Base-by-base conservation (phyloP, 768 basidiomycete genomes). In the Sarcodon sp. region DNA sequence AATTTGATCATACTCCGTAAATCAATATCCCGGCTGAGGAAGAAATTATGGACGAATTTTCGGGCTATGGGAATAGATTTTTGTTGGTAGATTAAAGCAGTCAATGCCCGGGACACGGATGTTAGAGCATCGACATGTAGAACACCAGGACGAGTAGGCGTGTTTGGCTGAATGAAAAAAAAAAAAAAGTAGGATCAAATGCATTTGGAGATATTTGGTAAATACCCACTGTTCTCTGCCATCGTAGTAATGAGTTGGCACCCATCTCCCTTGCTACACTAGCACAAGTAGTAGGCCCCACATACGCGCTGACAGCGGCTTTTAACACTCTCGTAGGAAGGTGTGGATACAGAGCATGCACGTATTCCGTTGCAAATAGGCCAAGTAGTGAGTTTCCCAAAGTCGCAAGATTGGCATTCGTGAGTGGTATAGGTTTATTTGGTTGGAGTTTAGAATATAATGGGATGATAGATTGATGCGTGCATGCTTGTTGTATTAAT, bases 321-420 rank as follows among this genome's bases (percentile, higher is more conserved):
- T 96, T 93, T 55, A 89, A 66, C 18, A 91, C 91, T 47, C 88
- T 80, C 16, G 89, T 91, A 1, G 94, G 94, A 27, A 98, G 75
- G 59, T 93, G 83, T 0, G 94, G 94, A 63, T 85, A 97, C 41
- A 78, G 71, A 10, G 80, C 70, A 48, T 85, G 73, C 36, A 96
- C 66, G 60, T 83, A 79, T 65, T 98, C 93, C 3, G 87, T 66
- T 7, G 89, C 85, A 61, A 96, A 92, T 32, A 96, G 71, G 47
- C 93, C 93, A 67, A 96, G 76, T 49, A 96, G 73, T 0, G 87
- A 73, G 68, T 96, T 96, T 36, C 92, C 93, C 11, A 93, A 65
- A 0, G 73, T 63, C 3, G 83, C 72, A 11, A 94, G 76, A 45
- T 85, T 76, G 7, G 72, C 80, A 66, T 98, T 98, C 39, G 81